Evolutionary conservation across 2,329 filamentous ascomycete genomes (phyloP), one percentile per base, ranked within the genome.

Genomic region (Chrysosporium keratinophilum): DNA sequence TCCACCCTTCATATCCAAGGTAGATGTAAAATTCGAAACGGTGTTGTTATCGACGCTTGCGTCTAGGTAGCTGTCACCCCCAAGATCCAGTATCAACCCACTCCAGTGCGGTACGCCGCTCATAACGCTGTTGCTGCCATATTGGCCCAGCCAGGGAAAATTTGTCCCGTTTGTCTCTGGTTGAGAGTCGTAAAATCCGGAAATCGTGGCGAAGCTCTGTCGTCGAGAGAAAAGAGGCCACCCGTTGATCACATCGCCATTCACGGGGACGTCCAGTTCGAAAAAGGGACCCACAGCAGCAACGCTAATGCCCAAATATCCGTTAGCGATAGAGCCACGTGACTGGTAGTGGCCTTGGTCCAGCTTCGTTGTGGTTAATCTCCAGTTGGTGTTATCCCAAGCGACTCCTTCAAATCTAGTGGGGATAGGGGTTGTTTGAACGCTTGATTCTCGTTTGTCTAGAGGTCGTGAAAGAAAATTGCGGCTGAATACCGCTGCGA

Each of bases 101-200:
- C 76, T 75, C 76, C 82, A 85, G 63, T 87, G 84, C 5, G 85
- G 85, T 14, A 88, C 76, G 20, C 85, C 85, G 50, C 78, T 79
- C 57, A 87, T 84, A 49, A 85, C 82, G 60, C 79, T 84, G 61
- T 88, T 84, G 54, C 79, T 78, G 5, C 83, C 83, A 67, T 85
- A 84, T 59, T 87, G 79, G 54, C 79, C 75, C 42, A 88, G 65
- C 83, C 84, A 87, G 0, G 75, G 75, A 59, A 83, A 86, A 60
- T 87, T 87, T 5, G 78, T 77, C 0, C 76, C 75, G 43, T 79
- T 81, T 0, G 76, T 79, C 31, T 72, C 76, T 2, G 75, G 72
- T 62, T 85, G 80, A 2, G 72, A 72, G 57, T 85, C 76, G 64
- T 77, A 87, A 62, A 87, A 86, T 1, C 83, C 83, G 3, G 80